Conservation (phyloP, 257 asterid genomes). For the Euphrasia confusa region DNA sequence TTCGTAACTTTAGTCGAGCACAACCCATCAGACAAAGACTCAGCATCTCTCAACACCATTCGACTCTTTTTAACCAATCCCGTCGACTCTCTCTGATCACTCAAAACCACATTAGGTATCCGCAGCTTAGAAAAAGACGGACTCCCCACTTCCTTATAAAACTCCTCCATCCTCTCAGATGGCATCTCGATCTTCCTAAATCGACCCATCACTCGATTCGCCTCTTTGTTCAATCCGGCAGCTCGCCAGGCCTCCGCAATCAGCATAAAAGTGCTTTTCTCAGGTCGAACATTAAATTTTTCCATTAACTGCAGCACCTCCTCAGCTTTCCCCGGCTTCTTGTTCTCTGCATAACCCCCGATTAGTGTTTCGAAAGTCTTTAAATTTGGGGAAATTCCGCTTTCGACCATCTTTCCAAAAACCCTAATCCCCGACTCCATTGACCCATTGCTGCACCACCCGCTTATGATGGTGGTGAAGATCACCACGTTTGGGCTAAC, state of each 20-base stretch:
- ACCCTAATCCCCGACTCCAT: conserved; percentile 64
- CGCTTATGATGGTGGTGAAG: conserved; percentile 91
- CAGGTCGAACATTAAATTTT: conserved; percentile 10
- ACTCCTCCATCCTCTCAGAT: conserved; percentile 39
- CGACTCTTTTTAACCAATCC: conserved; percentile 32
- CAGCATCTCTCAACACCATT: conserved; percentile 46
- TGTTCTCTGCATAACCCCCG: conserved; percentile 95
- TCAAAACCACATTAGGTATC: conserved; percentile 45
- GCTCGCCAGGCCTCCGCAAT: not conserved
- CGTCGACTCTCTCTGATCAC: conserved; percentile 39
- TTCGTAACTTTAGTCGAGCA: conserved; percentile 35
- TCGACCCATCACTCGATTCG: conserved; percentile 1
- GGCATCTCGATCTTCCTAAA: conserved; percentile 24
- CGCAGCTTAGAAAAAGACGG: conserved; percentile 34
- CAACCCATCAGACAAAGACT: conserved; percentile 34
- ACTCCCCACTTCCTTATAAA: conserved; percentile 33
- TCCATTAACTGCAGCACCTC: conserved; percentile 67
- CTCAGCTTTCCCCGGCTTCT: conserved; percentile 85
- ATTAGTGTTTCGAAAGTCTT: conserved; percentile 79
- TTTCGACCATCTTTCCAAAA: conserved; percentile 53
- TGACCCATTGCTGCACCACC: conserved; percentile 87
- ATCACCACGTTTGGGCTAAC: conserved; percentile 75
- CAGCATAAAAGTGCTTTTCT: not conserved
- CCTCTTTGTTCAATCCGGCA: not conserved
- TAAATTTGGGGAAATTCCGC: conserved; percentile 64